Evolutionary conservation across 2,329 filamentous ascomycete genomes (phyloP).

Genomic region (Chaetomium olivaceum): DNA sequence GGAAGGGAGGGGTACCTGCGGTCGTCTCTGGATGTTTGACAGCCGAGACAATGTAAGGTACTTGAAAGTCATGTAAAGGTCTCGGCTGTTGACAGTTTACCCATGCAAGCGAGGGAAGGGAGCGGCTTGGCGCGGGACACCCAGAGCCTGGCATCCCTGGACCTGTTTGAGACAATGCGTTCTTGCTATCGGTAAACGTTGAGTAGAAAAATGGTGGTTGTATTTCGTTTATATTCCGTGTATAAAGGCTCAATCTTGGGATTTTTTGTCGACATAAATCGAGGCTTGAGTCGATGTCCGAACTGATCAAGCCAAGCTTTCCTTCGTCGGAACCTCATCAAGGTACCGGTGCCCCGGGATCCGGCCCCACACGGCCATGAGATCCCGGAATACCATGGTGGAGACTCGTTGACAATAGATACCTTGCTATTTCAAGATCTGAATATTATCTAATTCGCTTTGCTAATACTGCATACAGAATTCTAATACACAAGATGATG

Average conservation of each 20-base stretch:
- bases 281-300: neutral
- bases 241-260: neutral
- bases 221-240: neutral
- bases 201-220: neutral
- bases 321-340: neutral
- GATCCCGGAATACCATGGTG: neutral
- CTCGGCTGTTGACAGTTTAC: constrained; percentile 18
- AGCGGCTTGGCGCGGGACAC: constrained; percentile 1
- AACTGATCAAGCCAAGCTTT: neutral
- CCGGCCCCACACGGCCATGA: neutral
- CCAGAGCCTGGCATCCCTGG: neutral
- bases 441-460: neutral
- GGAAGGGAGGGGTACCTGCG: neutral
- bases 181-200: neutral
- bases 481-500: constrained; percentile 21
- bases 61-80: neutral
- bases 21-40: neutral
- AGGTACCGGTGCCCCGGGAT: neutral
- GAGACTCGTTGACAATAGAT: neutral
- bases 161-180: neutral
- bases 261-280: neutral
- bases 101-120: neutral
- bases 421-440: neutral
- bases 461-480: neutral
- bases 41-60: neutral